These are phyloP conservation scores for Russula sp. DNA, from an alignment of 768 basidiomycete species.

Conservation along the genomic window DNA sequence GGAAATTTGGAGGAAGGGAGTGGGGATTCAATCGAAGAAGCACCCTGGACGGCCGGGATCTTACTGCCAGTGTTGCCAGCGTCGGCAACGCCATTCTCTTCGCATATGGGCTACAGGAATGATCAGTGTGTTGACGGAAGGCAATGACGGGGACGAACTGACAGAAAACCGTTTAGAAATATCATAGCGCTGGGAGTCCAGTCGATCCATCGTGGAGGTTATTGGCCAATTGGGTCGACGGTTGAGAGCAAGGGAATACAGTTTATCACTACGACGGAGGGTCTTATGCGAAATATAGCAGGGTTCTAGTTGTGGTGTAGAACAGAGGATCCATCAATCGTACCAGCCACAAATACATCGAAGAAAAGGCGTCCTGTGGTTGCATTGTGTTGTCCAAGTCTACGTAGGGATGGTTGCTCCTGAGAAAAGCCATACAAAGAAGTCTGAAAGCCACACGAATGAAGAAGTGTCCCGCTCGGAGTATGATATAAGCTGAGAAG, in stretches of 20 bases:
- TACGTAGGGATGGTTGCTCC: neutral
- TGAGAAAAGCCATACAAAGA: slow-evolving; percentile 10
- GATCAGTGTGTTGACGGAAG: neutral
- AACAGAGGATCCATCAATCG: neutral
- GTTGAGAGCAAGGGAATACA: neutral
- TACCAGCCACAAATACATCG: slow-evolving; percentile 12
- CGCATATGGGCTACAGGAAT: slow-evolving; percentile 1
- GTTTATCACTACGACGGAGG: neutral
- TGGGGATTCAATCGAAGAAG: slow-evolving; percentile 5
- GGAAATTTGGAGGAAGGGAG: neutral
- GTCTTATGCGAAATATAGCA: neutral
- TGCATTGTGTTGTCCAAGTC: slow-evolving; percentile 1
- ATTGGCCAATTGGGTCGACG: neutral
- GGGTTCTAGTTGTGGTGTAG: neutral
- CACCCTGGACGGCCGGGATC: neutral
- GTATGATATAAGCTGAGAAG: slow-evolving; percentile 19
- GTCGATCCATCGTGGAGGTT: neutral
- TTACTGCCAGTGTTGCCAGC: neutral
- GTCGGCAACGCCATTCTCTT: neutral
- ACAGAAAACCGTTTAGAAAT: slow-evolving; percentile 2
- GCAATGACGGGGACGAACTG: neutral
- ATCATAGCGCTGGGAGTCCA: slow-evolving; percentile 19
- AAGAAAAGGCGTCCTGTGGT: neutral
- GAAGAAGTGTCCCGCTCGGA: neutral
- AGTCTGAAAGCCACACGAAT: slow-evolving; percentile 8